Percentiles rank a stretch among this genome's conserved stretches.
phyloP scores from a whole-genome alignment of 108 stramenopile species.

The Fragilaria crotonensis region DNA sequence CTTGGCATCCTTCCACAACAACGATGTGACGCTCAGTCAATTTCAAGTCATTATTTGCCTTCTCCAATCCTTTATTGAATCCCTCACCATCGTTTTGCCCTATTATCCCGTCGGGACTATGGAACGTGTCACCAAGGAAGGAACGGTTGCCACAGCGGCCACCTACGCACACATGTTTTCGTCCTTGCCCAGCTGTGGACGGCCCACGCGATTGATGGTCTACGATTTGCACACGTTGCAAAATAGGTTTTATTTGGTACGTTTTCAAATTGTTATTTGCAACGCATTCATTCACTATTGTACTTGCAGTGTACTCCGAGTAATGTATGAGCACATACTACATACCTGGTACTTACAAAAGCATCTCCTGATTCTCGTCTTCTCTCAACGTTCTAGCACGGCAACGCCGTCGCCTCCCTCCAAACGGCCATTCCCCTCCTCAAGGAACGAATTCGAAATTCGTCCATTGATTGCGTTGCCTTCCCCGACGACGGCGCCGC shows the following conservation, averaged over 20 bases:
- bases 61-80: constrained; percentile 70
- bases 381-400: constrained; percentile 24
- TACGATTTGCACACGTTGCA: constrained; percentile 89
- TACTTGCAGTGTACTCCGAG: background rate
- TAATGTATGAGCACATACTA: background rate
- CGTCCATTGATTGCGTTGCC: constrained; percentile 60
- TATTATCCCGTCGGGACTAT: constrained; percentile 76
- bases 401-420: constrained; percentile 69
- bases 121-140: constrained; percentile 79
- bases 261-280: no score
- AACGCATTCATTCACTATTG: no score
- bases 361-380: background rate
- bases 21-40: constrained; percentile 87
- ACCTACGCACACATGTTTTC: constrained; percentile 87
- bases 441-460: constrained; percentile 28
- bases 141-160: constrained; percentile 83
- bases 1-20: constrained; percentile 81
- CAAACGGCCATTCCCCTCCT: constrained; percentile 81
- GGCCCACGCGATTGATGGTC: constrained; percentile 78
- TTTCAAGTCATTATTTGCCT: constrained; percentile 86
- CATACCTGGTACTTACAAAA: background rate
- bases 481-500: constrained; percentile 91
- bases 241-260: constrained; percentile 66
- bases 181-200: constrained; percentile 71
- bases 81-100: constrained; percentile 78